Evolutionary conservation across 441 rosid species (phyloP).

Genomic region (Populus hybrid): DNA sequence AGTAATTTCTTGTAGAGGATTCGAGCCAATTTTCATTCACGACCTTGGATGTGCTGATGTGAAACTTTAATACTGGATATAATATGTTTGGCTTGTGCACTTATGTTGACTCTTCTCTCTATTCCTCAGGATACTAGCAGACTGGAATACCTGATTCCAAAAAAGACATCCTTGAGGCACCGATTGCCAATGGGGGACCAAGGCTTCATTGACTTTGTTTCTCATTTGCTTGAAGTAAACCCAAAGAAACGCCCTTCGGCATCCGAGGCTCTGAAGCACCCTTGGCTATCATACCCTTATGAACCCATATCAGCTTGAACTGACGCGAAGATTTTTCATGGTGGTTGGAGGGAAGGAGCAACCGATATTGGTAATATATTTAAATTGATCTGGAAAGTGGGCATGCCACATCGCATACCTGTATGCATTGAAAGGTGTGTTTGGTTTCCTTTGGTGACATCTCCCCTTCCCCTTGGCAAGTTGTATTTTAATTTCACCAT

Average conservation of each 20-base stretch:
- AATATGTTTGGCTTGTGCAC: background rate
- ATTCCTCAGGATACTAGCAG: constrained; percentile 68
- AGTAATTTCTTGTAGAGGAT: background rate
- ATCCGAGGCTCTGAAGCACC: constrained; percentile 80
- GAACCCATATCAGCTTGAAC: constrained; percentile 90
- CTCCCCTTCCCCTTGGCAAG: constrained; percentile 18
- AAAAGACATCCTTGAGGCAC: constrained; percentile 82
- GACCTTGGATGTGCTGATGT: background rate
- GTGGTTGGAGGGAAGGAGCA: constrained; percentile 24
- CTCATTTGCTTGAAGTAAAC: constrained; percentile 78
- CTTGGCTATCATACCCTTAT: constrained; percentile 84
- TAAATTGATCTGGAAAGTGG: constrained; percentile 5
- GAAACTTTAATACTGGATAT: background rate
- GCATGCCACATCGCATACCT: constrained; percentile 6
- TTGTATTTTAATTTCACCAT: constrained; percentile 31
- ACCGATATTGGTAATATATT: constrained; percentile 17
- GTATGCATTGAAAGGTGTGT: constrained; percentile 36
- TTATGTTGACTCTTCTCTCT: background rate
- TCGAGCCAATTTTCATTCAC: background rate
- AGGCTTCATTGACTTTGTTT: constrained; percentile 84
- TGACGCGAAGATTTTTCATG: background rate
- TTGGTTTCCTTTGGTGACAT: constrained; percentile 28
- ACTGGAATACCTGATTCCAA: constrained; percentile 82
- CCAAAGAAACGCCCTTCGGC: constrained; percentile 97
- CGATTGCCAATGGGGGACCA: constrained; percentile 96